These are phyloP conservation scores for Nakaseomyces kungkrabaensis DNA, from an alignment of 1,139 yeast species.

Conservation along the genomic window DNA sequence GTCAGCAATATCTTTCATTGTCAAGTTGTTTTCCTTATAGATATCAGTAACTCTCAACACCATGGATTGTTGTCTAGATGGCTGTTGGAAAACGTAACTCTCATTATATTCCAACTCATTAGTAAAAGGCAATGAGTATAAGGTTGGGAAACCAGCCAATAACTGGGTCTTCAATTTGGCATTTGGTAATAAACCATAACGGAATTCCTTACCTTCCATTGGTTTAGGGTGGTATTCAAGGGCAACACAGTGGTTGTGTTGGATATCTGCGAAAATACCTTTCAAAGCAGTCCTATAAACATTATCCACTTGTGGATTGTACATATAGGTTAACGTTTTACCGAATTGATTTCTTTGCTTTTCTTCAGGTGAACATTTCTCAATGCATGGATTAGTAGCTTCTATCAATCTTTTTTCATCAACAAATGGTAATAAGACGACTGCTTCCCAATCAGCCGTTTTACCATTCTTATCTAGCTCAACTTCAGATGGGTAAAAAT, in stretches of 20 bases:
- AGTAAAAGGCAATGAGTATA: constrained; percentile 57
- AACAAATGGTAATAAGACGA: constrained; percentile 87
- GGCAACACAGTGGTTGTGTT: constrained; percentile 69
- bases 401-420: constrained; percentile 66
- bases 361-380: constrained; percentile 59
- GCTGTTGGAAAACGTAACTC: constrained; percentile 73
- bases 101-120: constrained; percentile 48
- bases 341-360: constrained; percentile 67
- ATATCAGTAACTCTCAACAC: constrained; percentile 52
- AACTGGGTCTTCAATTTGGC: constrained; percentile 61
- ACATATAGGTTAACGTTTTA: constrained; percentile 51
- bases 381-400: constrained; percentile 60
- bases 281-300: constrained; percentile 73
- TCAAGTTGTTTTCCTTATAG: constrained; percentile 36
- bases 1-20: constrained; percentile 45
- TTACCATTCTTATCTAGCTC: constrained; percentile 90
- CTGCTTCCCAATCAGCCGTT: constrained; percentile 97
- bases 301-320: constrained; percentile 66
- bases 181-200: constrained; percentile 55
- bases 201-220: constrained; percentile 37
- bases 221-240: constrained; percentile 43
- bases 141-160: constrained; percentile 85
- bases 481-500: constrained; percentile 84
- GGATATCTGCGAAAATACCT: constrained; percentile 66
- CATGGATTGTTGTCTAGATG: constrained; percentile 76